Percentiles rank a stretch among this genome's conserved stretches.
phyloP scores from a whole-genome alignment of 2,329 filamentous ascomycete species.

The Mycosphaerella arachidis region DNA sequence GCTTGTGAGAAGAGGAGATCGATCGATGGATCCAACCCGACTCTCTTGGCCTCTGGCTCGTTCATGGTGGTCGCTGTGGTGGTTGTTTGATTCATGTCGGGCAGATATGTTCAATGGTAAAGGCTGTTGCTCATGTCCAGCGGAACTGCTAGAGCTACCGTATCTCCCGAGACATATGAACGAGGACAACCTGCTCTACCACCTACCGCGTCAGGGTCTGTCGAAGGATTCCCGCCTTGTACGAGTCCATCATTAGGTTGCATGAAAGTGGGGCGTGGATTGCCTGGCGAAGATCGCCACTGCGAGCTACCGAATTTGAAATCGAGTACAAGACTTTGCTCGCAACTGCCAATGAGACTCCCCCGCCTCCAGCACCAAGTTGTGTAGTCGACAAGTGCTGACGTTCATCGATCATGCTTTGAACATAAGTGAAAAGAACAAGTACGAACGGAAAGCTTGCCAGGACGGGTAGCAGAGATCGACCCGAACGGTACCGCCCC shows the following conservation, averaged over 20 bases:
- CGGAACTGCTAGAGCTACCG: too few species aligned
- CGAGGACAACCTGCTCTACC: background rate
- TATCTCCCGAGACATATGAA: too few species aligned
- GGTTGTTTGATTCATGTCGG: background rate
- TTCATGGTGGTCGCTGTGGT: background rate
- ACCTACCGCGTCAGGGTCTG: background rate
- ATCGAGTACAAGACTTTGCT: background rate
- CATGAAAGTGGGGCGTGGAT: background rate
- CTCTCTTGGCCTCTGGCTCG: background rate
- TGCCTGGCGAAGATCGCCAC: background rate
- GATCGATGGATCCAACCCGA: background rate
- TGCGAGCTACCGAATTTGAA: background rate
- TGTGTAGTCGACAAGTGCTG: too few species aligned
- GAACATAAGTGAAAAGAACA: too few species aligned
- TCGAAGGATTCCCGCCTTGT: background rate
- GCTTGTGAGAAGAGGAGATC: slow-evolving; percentile 1
- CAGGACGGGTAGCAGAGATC: too few species aligned
- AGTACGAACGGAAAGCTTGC: too few species aligned
- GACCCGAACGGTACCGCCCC: too few species aligned
- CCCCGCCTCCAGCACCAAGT: too few species aligned
- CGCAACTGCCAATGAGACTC: background rate
- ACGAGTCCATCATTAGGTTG: background rate
- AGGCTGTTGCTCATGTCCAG: background rate
- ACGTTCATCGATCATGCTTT: too few species aligned
- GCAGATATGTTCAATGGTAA: background rate